These are phyloP conservation scores for Candida coleopterorum DNA, from an alignment of 805 yeast genomes.

Conservation along the genomic window DNA sequence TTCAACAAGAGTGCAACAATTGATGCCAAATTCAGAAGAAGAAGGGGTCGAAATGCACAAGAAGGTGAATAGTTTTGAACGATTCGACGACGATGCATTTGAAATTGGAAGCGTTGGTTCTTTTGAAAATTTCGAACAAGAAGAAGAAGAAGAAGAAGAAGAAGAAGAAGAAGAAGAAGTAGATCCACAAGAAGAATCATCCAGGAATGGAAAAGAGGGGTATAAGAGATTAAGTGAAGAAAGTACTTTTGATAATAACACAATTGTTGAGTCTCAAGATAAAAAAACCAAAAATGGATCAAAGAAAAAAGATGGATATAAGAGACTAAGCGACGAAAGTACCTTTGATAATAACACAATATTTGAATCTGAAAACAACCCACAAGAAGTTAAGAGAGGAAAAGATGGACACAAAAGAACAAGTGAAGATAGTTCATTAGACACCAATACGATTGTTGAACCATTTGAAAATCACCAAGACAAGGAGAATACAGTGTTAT, in stretches of 20 bases:
- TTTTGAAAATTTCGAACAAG: conserved; percentile 12
- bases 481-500: too few relatives aligned
- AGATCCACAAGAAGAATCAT: neutral
- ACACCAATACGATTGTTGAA: too few relatives aligned
- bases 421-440: neutral
- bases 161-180: conserved; percentile 7
- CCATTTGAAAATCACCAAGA: too few relatives aligned
- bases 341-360: too few relatives aligned
- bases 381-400: too few relatives aligned
- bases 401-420: neutral
- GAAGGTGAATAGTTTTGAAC: too few relatives aligned
- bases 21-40: conserved; percentile 1
- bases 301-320: neutral
- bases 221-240: neutral
- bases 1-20: conserved; percentile 8
- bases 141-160: conserved; percentile 11
- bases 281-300: too few relatives aligned
- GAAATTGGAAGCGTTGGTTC: conserved; percentile 10
- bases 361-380: neutral
- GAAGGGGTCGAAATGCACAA: neutral
- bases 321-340: neutral
- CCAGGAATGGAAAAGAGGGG: too few relatives aligned
- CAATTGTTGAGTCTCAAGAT: neutral
- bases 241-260: too few relatives aligned
- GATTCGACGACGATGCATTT: too few relatives aligned